Evolutionary conservation across 208 protist species (phyloP), one percentile per base, ranked within the genome.

Genomic region (Acanthamoeba royreba): DNA sequence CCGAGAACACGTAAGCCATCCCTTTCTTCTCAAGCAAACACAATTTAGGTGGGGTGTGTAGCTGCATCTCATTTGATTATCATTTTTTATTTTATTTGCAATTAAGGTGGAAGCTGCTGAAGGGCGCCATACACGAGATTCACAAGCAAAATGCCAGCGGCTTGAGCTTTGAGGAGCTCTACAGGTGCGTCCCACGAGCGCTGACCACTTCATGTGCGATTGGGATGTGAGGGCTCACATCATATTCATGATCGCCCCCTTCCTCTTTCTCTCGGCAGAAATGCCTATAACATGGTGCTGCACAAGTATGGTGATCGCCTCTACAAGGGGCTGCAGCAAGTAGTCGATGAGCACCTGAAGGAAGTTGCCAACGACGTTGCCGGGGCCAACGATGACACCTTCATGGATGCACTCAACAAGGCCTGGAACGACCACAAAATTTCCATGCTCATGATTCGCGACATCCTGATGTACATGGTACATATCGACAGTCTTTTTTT

Each of bases 391-490:
- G 96, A 98, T 58, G 95, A 96, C 8, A 15, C 38, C 9, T 97
- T 97, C 47, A 69, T 98, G 25, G 19, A 11, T 17, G 83, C 81
- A 38, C 69, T 98, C 22, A 97, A 97, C 43, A 92, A 85, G 35
- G 83, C 69, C 45, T 98, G 97, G 97, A 55, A 81, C 1, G 95
- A 97, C n/a, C 96, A 98, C 77, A 96, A 97, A 63, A 93, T 96
- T 25, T 95, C 96, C 19, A 95, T 97, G 93, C 43, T 94, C 15
- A 98, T 98, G 97, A 96, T 98, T 15, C 93, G 97, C 42, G 97
- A 98, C 83, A 98, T 98, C 42, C 93, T 98, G 28, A 98, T 98
- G 97, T 98, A 98, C 89, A 98, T 98, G 97, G 96, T 96, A 49
- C 42, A 79, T 33, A 61, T 45, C 17, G n/a, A 4, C 47, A 38